Evolutionary conservation across 73 alveolate species (phyloP).

Genomic region (Paramecium pentaurelia): DNA sequence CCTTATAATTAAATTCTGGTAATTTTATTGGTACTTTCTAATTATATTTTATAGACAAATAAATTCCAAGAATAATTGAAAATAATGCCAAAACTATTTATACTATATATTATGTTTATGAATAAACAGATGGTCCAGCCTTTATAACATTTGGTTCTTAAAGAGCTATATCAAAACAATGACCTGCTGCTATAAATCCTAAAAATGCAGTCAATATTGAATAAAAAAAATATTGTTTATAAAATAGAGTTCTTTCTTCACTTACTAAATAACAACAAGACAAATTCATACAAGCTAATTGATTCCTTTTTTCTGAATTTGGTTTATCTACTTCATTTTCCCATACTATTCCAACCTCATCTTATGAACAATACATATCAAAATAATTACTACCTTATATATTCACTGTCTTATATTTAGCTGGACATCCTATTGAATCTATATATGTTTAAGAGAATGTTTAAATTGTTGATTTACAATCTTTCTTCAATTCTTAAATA

Average conservation of each 20-base stretch:
- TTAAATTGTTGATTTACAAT: constrained; percentile 19
- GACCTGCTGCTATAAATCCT: constrained; percentile 50
- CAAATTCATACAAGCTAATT: constrained; percentile 20
- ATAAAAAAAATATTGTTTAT: constrained; percentile 5
- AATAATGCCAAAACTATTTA: background rate
- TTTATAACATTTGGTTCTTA: constrained; percentile 5
- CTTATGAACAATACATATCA: background rate
- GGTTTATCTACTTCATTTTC: background rate
- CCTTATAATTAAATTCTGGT: background rate
- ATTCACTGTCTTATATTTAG: constrained; percentile 11
- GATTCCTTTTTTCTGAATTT: background rate
- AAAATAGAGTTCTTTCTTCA: constrained; percentile 26
- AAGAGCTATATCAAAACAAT: constrained; percentile 30
- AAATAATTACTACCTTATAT: background rate
- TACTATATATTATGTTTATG: background rate
- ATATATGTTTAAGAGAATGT: background rate
- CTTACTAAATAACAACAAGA: constrained; percentile 26
- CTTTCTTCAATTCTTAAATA: background rate
- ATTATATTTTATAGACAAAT: background rate
- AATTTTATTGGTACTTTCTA: background rate
- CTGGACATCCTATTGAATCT: constrained; percentile 33
- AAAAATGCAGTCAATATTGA: constrained; percentile 13
- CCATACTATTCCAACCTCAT: constrained; percentile 50
- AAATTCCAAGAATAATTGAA: background rate
- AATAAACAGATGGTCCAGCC: constrained; percentile 40